Base-by-base conservation (phyloP, 2,329 filamentous ascomycete species). In the Colletotrichum abscissum region DNA sequence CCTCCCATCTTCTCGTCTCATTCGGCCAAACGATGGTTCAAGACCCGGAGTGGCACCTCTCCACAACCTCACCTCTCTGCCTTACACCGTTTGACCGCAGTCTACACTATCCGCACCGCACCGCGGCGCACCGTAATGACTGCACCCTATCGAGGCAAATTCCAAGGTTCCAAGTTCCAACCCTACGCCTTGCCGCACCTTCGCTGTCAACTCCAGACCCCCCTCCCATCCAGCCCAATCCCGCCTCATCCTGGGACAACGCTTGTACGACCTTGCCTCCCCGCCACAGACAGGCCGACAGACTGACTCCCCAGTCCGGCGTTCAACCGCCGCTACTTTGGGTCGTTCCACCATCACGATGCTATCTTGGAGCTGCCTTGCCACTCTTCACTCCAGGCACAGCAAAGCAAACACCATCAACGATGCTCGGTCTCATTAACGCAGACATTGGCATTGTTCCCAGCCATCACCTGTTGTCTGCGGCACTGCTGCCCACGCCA, bases 391-490 rank as follows among this genome's bases (percentile, higher is more conserved):
- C 19, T 11, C 19, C 8, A 49, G 8, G 42, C 19, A 49, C 6
- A 22, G n/a, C 55, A 9, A 58, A 26, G 54, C 42, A 68, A 58
- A 55, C 65, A 68, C 30, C 65, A 22, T 55, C 57, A 24, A 46
- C 42, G 30, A 26, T 52, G 28, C 9, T 22, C 42, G 54, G 28
- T 22, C 19, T 49, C 42, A 49, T 49, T 9, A 8, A 49, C 16
- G 42, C 42, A 49, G 42, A 49, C 19, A 49, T 49, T 49, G 42
- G 42, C 56, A 22, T 24, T 22, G 19, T n/a, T 58, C 38, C 38
- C 56, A n/a, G n/a, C 30, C 65, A 54, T 54, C 65, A 55, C 30
- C 52, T 54, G 26, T 65, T 54, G 33, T 52, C 67, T 52, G 28
- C 57, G 67, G 33, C 57, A 33, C 57, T 22, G 30, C 12, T 30